phyloP scores from a whole-genome alignment of 2,329 filamentous ascomycete genomes.

The Elsinoe perseae region DNA sequence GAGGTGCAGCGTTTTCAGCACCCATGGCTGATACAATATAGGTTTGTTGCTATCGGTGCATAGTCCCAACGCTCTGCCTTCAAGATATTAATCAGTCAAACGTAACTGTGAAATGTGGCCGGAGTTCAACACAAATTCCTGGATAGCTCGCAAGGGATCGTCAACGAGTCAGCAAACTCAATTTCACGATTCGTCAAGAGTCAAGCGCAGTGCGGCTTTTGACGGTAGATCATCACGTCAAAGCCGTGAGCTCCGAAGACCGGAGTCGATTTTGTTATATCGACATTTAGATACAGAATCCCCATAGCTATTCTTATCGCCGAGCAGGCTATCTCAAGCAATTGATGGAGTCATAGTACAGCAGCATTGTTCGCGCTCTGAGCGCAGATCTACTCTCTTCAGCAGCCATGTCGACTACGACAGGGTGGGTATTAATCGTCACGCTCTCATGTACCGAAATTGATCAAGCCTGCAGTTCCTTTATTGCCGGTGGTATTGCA shows the following conservation, averaged over 20 bases:
- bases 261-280: background rate
- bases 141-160: no score
- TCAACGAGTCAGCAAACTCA: background rate
- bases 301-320: no score
- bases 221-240: background rate
- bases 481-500: conserved; percentile 91
- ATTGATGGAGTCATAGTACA: background rate
- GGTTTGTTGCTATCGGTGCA: no score
- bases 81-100: no score
- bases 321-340: background rate
- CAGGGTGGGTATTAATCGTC: conserved; percentile 31
- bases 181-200: background rate
- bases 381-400: background rate
- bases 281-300: no score
- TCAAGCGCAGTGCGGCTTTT: background rate
- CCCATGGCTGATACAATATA: conserved; percentile 20
- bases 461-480: conserved; percentile 51
- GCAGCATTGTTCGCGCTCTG: background rate
- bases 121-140: no score
- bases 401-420: conserved; percentile 40
- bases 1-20: conserved; percentile 24
- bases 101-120: no score
- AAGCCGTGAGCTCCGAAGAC: background rate
- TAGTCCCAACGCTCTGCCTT: no score
- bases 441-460: background rate